Base-by-base conservation (phyloP, 1,284 basidiomycete genomes). In the Moesziomyces sp. region DNA sequence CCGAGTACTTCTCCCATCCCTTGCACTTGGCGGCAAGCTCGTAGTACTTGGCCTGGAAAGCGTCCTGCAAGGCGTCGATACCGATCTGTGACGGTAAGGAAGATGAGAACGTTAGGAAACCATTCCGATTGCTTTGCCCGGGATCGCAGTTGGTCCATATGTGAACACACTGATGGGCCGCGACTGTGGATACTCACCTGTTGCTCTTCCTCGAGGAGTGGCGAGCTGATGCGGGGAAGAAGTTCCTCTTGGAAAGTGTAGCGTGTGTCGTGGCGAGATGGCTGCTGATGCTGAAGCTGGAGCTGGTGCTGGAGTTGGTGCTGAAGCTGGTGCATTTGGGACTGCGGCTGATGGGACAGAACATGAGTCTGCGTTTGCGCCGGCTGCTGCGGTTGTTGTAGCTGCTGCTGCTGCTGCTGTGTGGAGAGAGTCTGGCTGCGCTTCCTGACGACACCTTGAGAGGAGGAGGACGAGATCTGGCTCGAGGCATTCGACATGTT, bases 21-120 rank as follows among this genome's bases (percentile, higher is more conserved):
- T 75, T 78, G 73, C 78, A 80, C 52, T 81, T 81, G 63, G 58
- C 61, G 13, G 75, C 71, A 4, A 76, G 64, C 57, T 77, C 74
- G 51, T 75, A 70, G 58, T 75, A 77, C 48, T 80, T 78, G 46
- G 72, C 72, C 0, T 66, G 61, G 49, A 77, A 80, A 10, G 75
- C 77, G 19, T 71, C 68, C 28, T 77, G 70, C 13, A 80, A 64
- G 9, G 78, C 62, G 26, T 78, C 78, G 47, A 78, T 52, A 54
- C 76, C 67, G 45, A 78, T 67, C 61, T 62, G 35, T 16, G 30
- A 6, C 5, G 30, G 2, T 6, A 30, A 30, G 5, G 9, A 0
- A 30, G 30, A 10, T 8, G 30, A 11, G 11, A 2, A 6, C 10
- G 30, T 30, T 8, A 30, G 30, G 10, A 6, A 30, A 10, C 30